Conservation (phyloP, 148 eudicot genomes). For the Chenopodium berlandieri region DNA sequence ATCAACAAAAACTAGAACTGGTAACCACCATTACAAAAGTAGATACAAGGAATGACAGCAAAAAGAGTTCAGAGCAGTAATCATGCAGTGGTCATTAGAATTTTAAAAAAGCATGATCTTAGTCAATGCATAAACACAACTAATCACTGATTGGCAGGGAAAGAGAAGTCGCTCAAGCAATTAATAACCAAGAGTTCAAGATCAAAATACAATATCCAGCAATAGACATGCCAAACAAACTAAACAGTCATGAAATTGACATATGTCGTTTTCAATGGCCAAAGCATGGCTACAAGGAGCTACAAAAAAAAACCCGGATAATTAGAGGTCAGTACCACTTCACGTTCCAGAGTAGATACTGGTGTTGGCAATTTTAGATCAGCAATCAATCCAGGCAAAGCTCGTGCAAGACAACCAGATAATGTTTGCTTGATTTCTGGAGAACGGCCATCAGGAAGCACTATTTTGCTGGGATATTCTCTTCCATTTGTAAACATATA, state of each 20-base stretch:
- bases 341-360: slow-evolving; percentile 59
- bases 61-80: neutral
- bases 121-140: neutral
- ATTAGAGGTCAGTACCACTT: slow-evolving; percentile 47
- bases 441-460: slow-evolving; percentile 71
- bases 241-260: neutral
- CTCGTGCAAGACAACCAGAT: slow-evolving; percentile 71
- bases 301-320: neutral
- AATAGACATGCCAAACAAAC: neutral
- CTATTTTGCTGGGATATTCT: slow-evolving; percentile 68
- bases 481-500: slow-evolving; percentile 69
- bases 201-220: neutral
- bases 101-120: neutral
- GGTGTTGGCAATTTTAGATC: slow-evolving; percentile 69
- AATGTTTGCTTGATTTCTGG: slow-evolving; percentile 84
- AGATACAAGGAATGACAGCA: no score
- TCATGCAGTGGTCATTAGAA: neutral
- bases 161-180: neutral
- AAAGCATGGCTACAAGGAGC: neutral
- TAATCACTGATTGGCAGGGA: neutral
- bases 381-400: slow-evolving; percentile 67
- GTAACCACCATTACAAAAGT: no score
- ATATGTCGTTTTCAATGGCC: no score
- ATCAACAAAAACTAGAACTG: no score
- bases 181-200: neutral